These are phyloP conservation scores for Flaveria ramosissima DNA, from an alignment of 129 eudicot genomes.

Conservation along the genomic window DNA sequence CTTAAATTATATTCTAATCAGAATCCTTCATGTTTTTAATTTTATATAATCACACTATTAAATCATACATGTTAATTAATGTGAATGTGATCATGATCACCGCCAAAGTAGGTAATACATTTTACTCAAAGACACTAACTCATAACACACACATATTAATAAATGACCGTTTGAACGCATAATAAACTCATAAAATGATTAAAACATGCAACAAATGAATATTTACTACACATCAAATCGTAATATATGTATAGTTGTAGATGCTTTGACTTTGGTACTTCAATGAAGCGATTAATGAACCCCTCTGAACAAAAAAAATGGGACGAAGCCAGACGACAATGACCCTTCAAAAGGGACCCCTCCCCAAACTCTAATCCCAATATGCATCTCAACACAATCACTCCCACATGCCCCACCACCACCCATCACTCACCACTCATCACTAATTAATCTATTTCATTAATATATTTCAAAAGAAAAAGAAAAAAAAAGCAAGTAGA, in stretches of 20 bases:
- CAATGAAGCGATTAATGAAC: conserved; percentile 20
- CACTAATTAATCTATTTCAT: neutral
- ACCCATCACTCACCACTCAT: conserved; percentile 7
- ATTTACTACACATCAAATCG: neutral
- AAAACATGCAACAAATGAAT: neutral
- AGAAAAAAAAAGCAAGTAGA: neutral
- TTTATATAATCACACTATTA: too few relatives aligned
- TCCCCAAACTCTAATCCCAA: conserved; percentile 39
- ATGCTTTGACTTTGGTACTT: conserved; percentile 23
- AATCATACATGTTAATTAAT: too few relatives aligned
- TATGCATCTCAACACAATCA: conserved; percentile 36
- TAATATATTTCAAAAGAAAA: too few relatives aligned
- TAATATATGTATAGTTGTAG: neutral
- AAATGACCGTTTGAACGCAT: too few relatives aligned
- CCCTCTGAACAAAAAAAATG: neutral
- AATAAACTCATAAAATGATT: neutral
- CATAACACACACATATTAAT: too few relatives aligned
- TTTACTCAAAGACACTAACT: too few relatives aligned
- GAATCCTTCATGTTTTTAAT: too few relatives aligned
- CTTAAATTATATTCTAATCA: too few relatives aligned
- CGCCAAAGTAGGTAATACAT: too few relatives aligned
- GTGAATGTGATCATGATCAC: too few relatives aligned
- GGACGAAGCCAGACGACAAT: conserved; percentile 28
- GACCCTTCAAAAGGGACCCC: conserved; percentile 50
- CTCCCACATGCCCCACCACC: conserved; percentile 18